Evolutionary conservation across 2,329 filamentous ascomycete genomes (phyloP).

Genomic region (Penicillium fuscoglaucum): DNA sequence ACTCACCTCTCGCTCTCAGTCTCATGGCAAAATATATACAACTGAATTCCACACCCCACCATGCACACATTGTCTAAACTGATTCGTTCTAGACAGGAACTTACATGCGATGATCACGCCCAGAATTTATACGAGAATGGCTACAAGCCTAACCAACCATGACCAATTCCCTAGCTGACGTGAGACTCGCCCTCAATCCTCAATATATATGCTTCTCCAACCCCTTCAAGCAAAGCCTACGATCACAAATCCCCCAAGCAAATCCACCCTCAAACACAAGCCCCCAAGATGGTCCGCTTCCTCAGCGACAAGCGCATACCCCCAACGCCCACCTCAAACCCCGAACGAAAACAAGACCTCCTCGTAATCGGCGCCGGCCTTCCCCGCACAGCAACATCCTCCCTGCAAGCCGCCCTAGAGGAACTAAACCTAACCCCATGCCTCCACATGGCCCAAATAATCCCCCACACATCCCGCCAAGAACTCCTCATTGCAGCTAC

Average conservation of each 20-base stretch:
- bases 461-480: slow-evolving; percentile 8
- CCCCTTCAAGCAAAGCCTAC: background rate
- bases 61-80: too few relatives aligned
- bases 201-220: background rate
- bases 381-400: slow-evolving; percentile 16
- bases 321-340: background rate
- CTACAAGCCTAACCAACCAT: background rate
- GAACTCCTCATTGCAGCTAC: slow-evolving; percentile 8
- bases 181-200: too few relatives aligned
- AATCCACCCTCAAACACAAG: background rate
- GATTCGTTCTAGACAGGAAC: too few relatives aligned
- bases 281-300: slow-evolving; percentile 11
- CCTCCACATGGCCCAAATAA: slow-evolving; percentile 15
- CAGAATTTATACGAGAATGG: background rate
- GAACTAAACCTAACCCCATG: slow-evolving; percentile 9
- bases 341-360: background rate
- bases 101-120: background rate
- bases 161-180: background rate
- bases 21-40: background rate
- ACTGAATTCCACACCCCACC: too few relatives aligned
- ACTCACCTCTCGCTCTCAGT: background rate
- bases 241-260: background rate
- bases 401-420: slow-evolving; percentile 17
- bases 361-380: slow-evolving; percentile 16
- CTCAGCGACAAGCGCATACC: slow-evolving; percentile 6